These are phyloP conservation scores for Marchantia polymorpha DNA, from an alignment of 225 moss, liverwort and hornwort species.

Conservation along the genomic window DNA sequence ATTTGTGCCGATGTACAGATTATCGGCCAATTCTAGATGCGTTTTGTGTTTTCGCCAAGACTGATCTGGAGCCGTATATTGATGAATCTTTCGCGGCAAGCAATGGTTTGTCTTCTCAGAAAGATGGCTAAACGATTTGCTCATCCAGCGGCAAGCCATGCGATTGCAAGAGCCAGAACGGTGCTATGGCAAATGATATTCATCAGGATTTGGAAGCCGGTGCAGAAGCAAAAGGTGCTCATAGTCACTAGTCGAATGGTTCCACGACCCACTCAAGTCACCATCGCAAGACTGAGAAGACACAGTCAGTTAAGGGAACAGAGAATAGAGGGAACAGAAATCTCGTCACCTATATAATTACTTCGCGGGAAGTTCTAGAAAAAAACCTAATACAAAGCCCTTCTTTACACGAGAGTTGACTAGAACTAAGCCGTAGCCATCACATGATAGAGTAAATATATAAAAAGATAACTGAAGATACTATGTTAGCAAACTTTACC, in stretches of 20 bases:
- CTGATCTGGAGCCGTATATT: constrained; percentile 69
- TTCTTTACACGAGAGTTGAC: too few relatives aligned
- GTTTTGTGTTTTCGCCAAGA: constrained; percentile 81
- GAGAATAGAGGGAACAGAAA: too few relatives aligned
- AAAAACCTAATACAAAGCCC: too few relatives aligned
- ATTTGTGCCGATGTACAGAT: constrained; percentile 89
- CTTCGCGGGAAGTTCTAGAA: too few relatives aligned
- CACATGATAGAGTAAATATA: too few relatives aligned
- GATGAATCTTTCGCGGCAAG: constrained; percentile 62
- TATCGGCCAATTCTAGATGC: constrained; percentile 97
- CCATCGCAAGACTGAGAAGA: constrained; percentile 11
- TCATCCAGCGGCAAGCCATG: constrained; percentile 89
- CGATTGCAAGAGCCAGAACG: constrained; percentile 70
- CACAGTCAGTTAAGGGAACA: constrained; percentile 25
- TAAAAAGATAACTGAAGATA: too few relatives aligned
- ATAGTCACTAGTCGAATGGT: neutral
- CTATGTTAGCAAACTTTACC: too few relatives aligned
- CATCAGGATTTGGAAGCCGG: constrained; percentile 17
- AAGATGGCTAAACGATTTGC: constrained; percentile 45
- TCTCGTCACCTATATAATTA: too few relatives aligned
- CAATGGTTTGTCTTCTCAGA: constrained; percentile 24
- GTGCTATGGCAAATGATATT: constrained; percentile 5
- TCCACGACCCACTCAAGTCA: neutral
- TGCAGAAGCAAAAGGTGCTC: neutral
- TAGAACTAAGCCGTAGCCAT: too few relatives aligned